Conservation (phyloP, 495 filamentous ascomycete species). For the Penicillium angulare region DNA sequence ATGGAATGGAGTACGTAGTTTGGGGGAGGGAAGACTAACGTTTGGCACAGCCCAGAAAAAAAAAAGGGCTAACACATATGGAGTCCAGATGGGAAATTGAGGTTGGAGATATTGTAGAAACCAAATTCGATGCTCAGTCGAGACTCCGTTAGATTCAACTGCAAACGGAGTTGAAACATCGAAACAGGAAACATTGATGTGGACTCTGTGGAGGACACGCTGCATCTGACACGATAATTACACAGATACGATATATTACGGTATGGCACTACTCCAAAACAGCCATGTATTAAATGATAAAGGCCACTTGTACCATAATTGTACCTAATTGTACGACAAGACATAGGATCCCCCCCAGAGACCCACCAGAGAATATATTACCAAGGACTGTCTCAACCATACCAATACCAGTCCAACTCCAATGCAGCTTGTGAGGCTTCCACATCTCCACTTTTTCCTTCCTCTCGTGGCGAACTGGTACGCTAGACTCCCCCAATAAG, state of each 20-base stretch:
- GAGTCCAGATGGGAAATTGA: not conserved
- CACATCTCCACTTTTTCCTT: not conserved
- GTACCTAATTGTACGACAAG: no score
- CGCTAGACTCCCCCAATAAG: slow-evolving; percentile 6
- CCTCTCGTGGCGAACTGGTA: not conserved
- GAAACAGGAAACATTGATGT: no score
- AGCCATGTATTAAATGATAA: no score
- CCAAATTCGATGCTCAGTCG: no score
- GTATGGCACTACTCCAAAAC: no score
- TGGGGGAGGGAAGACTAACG: not conserved
- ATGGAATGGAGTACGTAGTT: slow-evolving; percentile 18
- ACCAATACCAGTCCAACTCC: not conserved
- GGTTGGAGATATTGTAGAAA: not conserved
- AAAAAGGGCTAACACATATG: not conserved
- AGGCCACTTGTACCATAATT: slow-evolving; percentile 26
- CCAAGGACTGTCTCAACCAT: not conserved
- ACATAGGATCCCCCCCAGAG: no score
- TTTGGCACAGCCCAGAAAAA: not conserved
- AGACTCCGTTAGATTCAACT: no score
- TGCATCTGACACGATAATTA: no score
- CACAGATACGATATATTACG: no score
- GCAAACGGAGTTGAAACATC: slow-evolving; percentile 15
- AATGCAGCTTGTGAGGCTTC: not conserved
- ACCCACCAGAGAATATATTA: not conserved
- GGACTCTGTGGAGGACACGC: no score